phyloP scores from a whole-genome alignment of 805 yeast genomes.

The Wickerhamomyces xylosicus region DNA sequence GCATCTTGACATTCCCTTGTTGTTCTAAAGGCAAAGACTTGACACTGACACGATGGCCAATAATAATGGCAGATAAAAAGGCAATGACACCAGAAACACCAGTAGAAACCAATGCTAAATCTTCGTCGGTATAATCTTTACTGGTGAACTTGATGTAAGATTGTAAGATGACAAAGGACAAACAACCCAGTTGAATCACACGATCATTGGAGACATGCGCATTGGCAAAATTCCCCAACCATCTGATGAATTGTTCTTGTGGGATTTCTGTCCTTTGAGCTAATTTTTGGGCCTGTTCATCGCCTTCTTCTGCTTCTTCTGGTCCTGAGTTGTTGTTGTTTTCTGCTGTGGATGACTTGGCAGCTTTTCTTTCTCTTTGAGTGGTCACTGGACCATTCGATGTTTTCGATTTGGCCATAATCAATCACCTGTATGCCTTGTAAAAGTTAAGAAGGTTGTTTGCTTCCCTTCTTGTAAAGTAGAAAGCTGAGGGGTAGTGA shows the following conservation, averaged over 20 bases:
- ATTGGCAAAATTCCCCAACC: constrained; percentile 9
- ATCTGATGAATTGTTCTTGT: constrained; percentile 14
- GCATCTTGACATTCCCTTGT: constrained; percentile 7
- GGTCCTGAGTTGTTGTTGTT: neutral
- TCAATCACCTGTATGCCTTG: no score
- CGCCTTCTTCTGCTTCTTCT: neutral
- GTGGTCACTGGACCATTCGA: neutral
- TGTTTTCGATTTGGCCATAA: neutral
- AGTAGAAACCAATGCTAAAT: constrained; percentile 14
- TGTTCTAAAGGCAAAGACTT: neutral
- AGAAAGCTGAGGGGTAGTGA: no score
- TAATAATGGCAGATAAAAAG: constrained; percentile 14
- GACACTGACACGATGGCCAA: constrained; percentile 11
- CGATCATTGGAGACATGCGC: constrained; percentile 14
- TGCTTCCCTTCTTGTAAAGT: no score
- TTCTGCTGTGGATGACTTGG: neutral
- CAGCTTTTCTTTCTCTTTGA: neutral
- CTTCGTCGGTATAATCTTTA: constrained; percentile 6
- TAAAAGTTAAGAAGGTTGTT: no score
- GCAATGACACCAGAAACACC: constrained; percentile 16
- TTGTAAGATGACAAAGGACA: constrained; percentile 17
- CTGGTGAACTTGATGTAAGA: constrained; percentile 10
- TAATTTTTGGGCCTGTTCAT: neutral
- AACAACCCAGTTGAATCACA: constrained; percentile 17
- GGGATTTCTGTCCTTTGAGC: constrained; percentile 5